Conservation (phyloP, 1,284 basidiomycete genomes). For the Porodaedalea pini region DNA sequence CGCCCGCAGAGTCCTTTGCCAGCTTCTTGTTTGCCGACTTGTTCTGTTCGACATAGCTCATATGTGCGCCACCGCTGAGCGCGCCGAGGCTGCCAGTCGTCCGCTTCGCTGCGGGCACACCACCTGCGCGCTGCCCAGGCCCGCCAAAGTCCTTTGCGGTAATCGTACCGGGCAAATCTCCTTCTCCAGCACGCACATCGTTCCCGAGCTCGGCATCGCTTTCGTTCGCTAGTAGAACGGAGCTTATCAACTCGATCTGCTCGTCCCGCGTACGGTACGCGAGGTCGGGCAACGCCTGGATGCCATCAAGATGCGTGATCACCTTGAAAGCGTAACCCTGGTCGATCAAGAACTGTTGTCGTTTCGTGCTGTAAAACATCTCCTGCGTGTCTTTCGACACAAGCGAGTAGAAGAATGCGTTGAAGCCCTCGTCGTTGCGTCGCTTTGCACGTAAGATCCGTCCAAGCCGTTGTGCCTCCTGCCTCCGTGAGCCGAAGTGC, state of each 20-base stretch:
- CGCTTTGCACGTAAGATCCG: constrained; percentile 96
- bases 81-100: constrained; percentile 83
- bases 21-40: constrained; percentile 86
- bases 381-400: constrained; percentile 99
- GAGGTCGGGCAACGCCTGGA: constrained; percentile 82
- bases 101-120: constrained; percentile 69
- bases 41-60: constrained; percentile 90
- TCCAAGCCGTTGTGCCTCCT: constrained; percentile 95
- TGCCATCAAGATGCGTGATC: constrained; percentile 94
- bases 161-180: constrained; percentile 75
- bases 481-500: constrained; percentile 96
- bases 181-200: constrained; percentile 71
- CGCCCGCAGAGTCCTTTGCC: constrained; percentile 50
- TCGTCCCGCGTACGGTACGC: constrained; percentile 90
- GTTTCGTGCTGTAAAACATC: constrained; percentile 99
- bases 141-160: constrained; percentile 72
- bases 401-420: constrained; percentile 99
- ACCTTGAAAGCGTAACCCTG: constrained; percentile 99
- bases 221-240: constrained; percentile 90
- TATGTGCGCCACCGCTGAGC: constrained; percentile 83
- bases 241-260: constrained; percentile 92
- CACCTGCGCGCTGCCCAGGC: constrained; percentile 27
- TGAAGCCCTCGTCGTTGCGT: constrained; percentile 98
- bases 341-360: constrained; percentile 98
- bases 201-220: constrained; percentile 86